Conservation (phyloP, 2,329 filamentous ascomycete species). For the Ophiostoma perfectum region DNA sequence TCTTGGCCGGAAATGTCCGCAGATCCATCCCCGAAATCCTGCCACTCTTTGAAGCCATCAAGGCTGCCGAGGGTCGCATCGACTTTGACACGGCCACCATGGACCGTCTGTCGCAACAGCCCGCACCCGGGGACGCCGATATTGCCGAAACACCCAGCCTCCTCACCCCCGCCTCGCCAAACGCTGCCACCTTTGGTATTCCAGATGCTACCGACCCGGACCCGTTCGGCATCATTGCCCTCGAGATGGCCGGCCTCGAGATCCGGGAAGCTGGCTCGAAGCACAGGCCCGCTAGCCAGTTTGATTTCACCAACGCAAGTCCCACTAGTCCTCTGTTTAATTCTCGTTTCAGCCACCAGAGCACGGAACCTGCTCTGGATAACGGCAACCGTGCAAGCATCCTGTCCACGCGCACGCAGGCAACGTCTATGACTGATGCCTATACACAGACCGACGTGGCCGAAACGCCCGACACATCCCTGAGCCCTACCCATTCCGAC, state of each 20-base stretch:
- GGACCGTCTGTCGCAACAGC: slow-evolving; percentile 56
- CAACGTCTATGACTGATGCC: slow-evolving; percentile 65
- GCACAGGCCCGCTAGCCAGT: slow-evolving; percentile 67
- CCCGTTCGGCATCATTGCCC: slow-evolving; percentile 80
- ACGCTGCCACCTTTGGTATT: slow-evolving; percentile 57
- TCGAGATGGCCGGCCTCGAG: slow-evolving; percentile 85
- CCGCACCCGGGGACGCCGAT: slow-evolving; percentile 69
- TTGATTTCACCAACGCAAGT: slow-evolving; percentile 68
- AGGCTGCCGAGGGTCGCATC: slow-evolving; percentile 75
- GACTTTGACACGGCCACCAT: slow-evolving; percentile 67
- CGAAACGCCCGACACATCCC: slow-evolving; percentile 50
- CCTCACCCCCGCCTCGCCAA: slow-evolving; percentile 35
- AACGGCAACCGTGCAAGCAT: slow-evolving; percentile 68
- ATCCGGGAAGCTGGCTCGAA: slow-evolving; percentile 84
- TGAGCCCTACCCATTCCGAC: slow-evolving; percentile 47
- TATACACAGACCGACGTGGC: slow-evolving; percentile 52
- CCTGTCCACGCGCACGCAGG: slow-evolving; percentile 65
- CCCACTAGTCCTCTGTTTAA: slow-evolving; percentile 67
- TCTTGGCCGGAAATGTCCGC: slow-evolving; percentile 52
- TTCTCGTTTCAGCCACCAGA: slow-evolving; percentile 54
- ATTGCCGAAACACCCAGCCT: slow-evolving; percentile 43
- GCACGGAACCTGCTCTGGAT: slow-evolving; percentile 52
- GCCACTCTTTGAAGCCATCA: slow-evolving; percentile 73
- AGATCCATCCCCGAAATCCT: slow-evolving; percentile 51
- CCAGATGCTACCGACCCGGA: slow-evolving; percentile 78